Percentiles rank a stretch among this genome's conserved stretches.
phyloP scores from a whole-genome alignment of 208 protist species.

The Leptomonas seymouri region DNA sequence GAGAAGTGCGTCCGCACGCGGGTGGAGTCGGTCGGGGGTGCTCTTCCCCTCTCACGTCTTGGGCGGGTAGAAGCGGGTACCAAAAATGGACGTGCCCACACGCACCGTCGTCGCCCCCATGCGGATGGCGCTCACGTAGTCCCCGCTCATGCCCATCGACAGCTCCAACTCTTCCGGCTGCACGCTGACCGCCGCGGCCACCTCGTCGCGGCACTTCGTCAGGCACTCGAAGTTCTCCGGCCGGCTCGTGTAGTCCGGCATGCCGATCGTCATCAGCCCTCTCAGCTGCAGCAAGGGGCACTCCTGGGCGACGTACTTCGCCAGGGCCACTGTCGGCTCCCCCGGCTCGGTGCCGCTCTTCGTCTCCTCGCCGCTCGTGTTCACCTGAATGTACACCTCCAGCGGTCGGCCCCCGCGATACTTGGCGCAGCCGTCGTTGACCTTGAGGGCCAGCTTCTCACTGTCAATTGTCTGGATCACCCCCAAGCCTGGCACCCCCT shows the following conservation, averaged over 20 bases:
- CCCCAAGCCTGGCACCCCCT: conserved; percentile 53
- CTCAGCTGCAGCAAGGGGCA: conserved; percentile 84
- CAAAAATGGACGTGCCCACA: conserved; percentile 96
- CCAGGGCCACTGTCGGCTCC: conserved; percentile 69
- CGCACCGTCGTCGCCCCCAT: conserved; percentile 95
- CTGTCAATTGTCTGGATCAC: conserved; percentile 94
- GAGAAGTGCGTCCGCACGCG: not conserved
- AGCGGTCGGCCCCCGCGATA: conserved; percentile 70
- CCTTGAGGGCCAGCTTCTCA: conserved; percentile 86
- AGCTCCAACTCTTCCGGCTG: conserved; percentile 69
- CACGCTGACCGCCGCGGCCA: conserved; percentile 63
- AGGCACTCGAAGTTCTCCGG: conserved; percentile 91
- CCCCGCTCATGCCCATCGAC: conserved; percentile 97
- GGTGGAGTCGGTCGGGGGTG: no score
- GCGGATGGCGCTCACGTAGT: conserved; percentile 95
- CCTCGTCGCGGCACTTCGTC: conserved; percentile 51
- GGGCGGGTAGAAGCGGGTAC: conserved; percentile 81
- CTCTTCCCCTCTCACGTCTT: conserved; percentile 30
- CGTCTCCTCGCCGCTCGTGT: conserved; percentile 94
- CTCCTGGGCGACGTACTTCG: conserved; percentile 60
- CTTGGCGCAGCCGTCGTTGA: conserved; percentile 75
- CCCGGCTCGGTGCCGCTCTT: conserved; percentile 91
- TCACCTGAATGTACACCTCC: conserved; percentile 94
- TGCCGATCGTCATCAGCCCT: conserved; percentile 98
- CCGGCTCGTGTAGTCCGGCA: conserved; percentile 75